Evolutionary conservation across 164 flowering plant genomes (phyloP).

Genomic region (Umbilicus rupestris): DNA sequence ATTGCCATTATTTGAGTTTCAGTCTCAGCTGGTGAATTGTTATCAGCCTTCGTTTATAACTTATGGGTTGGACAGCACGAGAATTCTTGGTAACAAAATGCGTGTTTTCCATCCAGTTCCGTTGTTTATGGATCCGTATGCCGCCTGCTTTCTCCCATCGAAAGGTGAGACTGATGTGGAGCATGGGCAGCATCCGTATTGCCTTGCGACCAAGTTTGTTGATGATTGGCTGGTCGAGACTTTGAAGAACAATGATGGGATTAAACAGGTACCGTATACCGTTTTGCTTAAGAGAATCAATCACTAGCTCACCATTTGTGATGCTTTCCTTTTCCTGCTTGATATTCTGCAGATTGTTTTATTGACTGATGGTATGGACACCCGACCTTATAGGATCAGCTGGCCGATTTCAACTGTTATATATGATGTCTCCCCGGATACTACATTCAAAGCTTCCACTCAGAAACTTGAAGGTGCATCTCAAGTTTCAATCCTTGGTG

Average conservation of each 20-base stretch:
- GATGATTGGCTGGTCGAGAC: conserved; percentile 61
- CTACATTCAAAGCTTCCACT: conserved; percentile 17
- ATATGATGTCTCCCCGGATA: conserved; percentile 63
- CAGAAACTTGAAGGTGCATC: conserved; percentile 53
- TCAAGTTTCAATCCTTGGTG: neutral
- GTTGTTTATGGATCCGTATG: conserved; percentile 69
- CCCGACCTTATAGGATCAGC: conserved; percentile 72
- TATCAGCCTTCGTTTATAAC: neutral
- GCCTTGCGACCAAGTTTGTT: conserved; percentile 76
- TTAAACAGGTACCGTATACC: conserved; percentile 54
- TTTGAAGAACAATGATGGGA: conserved; percentile 35
- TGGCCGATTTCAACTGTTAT: conserved; percentile 75
- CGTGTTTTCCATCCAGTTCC: conserved; percentile 44
- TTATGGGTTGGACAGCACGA: neutral
- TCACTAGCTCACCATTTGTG: neutral
- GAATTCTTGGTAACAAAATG: neutral
- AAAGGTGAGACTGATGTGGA: conserved; percentile 18
- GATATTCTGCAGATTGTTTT: conserved; percentile 60
- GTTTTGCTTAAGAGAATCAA: neutral
- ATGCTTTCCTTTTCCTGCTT: neutral
- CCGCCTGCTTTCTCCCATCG: conserved; percentile 46
- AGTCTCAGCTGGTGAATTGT: neutral
- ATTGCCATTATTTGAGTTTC: neutral
- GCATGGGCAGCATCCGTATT: conserved; percentile 28
- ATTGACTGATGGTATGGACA: conserved; percentile 92